Conservation (phyloP, 1,139 yeast species). For the Blastobotrys ciferrii region DNA sequence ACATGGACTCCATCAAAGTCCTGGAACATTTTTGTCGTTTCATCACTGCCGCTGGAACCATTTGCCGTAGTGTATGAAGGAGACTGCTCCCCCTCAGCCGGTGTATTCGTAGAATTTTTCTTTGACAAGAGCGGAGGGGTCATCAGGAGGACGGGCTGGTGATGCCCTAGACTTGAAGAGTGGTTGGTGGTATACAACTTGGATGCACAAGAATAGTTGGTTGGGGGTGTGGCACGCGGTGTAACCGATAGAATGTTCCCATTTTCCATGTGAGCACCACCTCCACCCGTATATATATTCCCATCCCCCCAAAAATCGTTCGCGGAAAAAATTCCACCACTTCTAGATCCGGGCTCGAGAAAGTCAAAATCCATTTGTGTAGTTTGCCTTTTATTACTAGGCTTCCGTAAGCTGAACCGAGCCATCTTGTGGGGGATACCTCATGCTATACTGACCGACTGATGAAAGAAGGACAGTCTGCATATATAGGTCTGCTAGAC, state of each 20-base stretch:
- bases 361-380: not conserved
- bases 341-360: not conserved
- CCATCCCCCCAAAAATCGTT: not conserved
- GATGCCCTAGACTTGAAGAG: conserved; percentile 1
- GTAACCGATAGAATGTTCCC: not conserved
- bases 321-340: not conserved
- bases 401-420: not conserved
- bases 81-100: not conserved
- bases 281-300: not conserved
- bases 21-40: conserved; percentile 18
- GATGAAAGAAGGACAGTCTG: not conserved
- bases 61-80: not conserved
- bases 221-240: not conserved
- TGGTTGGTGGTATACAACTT: conserved; percentile 1
- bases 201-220: not conserved
- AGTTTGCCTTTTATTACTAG: not conserved
- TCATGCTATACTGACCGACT: not conserved
- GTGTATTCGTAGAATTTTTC: conserved; percentile 10
- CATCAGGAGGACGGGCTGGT: conserved; percentile 20
- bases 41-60: not conserved
- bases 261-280: not conserved
- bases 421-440: not conserved
- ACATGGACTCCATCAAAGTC: conserved; percentile 30
- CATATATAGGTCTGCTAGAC: not conserved
- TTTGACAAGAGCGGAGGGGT: conserved; percentile 23